Conservation (phyloP, 345 rosid genomes). For the Euphorbia peplus region DNA sequence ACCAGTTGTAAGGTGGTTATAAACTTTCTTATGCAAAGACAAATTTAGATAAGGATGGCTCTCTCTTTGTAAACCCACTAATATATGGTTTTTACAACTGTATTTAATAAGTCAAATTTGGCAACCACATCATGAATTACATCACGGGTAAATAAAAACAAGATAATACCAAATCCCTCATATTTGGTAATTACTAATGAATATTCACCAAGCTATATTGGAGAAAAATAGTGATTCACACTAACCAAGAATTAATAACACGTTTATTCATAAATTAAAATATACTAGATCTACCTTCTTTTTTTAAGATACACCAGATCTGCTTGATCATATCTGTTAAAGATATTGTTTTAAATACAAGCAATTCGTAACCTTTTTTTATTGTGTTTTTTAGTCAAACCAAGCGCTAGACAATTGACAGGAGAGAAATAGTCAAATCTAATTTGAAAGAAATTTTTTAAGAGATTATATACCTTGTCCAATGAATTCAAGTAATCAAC, state of each 20-base stretch:
- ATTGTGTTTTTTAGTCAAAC: not conserved
- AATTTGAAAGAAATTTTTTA: not conserved
- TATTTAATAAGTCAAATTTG: not conserved
- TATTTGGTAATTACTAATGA: not conserved
- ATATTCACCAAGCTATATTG: not conserved
- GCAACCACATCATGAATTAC: not conserved
- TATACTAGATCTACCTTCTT: not conserved
- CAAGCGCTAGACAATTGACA: not conserved
- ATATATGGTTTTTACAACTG: not conserved
- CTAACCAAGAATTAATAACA: not conserved
- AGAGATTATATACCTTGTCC: slow-evolving; percentile 57
- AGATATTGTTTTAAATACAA: not conserved
- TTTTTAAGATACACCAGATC: not conserved
- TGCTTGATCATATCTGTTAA: not conserved
- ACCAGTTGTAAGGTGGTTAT: slow-evolving; percentile 6
- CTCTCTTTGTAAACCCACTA: not conserved
- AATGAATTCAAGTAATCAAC: slow-evolving; percentile 96
- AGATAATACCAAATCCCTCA: not conserved
- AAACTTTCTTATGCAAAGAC: slow-evolving; percentile 3
- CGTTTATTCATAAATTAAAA: not conserved
- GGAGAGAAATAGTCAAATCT: not conserved
- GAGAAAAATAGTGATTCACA: not conserved
- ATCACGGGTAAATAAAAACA: too few species aligned
- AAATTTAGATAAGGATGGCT: not conserved
- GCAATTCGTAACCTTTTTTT: not conserved